Conservation (phyloP, 768 basidiomycete genomes). For the Hypsizygus marmoreus region DNA sequence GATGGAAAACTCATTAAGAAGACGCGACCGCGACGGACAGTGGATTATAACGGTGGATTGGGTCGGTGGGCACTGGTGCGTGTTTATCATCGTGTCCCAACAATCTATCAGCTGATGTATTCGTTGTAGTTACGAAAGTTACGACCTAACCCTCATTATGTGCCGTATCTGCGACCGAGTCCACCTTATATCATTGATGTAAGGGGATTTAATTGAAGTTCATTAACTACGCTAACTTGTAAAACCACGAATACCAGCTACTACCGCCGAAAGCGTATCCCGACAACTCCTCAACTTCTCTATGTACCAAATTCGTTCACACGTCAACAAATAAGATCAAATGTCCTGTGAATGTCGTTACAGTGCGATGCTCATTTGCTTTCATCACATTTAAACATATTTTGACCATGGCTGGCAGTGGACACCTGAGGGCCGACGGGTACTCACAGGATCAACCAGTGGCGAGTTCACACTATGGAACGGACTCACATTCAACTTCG, state of each 20-base stretch:
- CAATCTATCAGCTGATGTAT: too few relatives aligned
- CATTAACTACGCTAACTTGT: too few relatives aligned
- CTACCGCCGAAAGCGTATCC: slow-evolving; percentile 92
- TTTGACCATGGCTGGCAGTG: slow-evolving; percentile 53
- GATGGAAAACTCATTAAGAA: slow-evolving; percentile 88
- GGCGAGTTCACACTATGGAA: slow-evolving; percentile 99
- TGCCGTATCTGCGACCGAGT: slow-evolving; percentile 77
- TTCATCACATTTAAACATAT: not conserved
- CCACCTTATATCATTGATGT: slow-evolving; percentile 92
- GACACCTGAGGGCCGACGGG: slow-evolving; percentile 94
- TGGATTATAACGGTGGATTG: slow-evolving; percentile 91
- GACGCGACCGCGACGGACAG: slow-evolving; percentile 89
- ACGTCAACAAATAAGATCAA: slow-evolving; percentile 98
- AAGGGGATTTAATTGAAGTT: slow-evolving; percentile 37
- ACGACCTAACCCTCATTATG: slow-evolving; percentile 76
- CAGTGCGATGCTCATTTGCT: slow-evolving; percentile 53
- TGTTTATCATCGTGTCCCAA: not conserved
- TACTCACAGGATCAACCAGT: slow-evolving; percentile 93
- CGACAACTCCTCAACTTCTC: slow-evolving; percentile 86
- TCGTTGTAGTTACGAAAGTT: slow-evolving; percentile 71
- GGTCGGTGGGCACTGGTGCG: slow-evolving; percentile 76
- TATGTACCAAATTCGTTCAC: slow-evolving; percentile 97
- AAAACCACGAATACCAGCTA: too few relatives aligned
- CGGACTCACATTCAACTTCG: slow-evolving; percentile 98
- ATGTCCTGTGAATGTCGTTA: slow-evolving; percentile 95